Percentiles rank a stretch among this genome's conserved stretches.
Conservation (phyloP, 2,329 filamentous ascomycete species). For the Colletotrichum sp. region DNA sequence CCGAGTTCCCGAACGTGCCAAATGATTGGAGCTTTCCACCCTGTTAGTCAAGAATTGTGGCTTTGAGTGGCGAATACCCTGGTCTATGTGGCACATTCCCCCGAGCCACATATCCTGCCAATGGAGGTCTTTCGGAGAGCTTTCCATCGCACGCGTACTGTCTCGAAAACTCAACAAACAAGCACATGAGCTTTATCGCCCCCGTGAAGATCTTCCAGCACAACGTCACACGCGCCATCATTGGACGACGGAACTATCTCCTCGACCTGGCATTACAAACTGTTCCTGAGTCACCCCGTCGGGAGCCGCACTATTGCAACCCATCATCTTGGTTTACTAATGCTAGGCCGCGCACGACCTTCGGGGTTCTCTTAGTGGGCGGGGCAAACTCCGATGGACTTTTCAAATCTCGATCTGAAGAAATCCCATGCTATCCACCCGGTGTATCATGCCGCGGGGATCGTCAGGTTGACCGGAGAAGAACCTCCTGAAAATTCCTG, state of each 20-base stretch:
- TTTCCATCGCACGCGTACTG: neutral
- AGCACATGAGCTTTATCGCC: neutral
- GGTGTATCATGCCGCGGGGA: neutral
- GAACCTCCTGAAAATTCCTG: neutral
- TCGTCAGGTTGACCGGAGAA: neutral
- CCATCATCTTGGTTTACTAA: neutral
- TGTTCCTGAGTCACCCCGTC: neutral
- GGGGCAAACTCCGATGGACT: constrained; percentile 3
- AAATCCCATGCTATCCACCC: neutral
- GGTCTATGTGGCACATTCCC: neutral
- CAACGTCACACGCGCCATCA: neutral
- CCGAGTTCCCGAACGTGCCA: neutral
- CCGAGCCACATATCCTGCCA: neutral
- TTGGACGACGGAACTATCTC: neutral
- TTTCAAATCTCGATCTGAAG: constrained; percentile 3
- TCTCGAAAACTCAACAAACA: neutral
- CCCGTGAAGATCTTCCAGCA: neutral
- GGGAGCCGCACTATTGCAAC: neutral
- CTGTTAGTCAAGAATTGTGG: neutral
- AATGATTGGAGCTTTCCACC: neutral
- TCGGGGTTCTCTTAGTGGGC: neutral
- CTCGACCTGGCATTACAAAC: neutral
- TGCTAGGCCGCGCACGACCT: neutral
- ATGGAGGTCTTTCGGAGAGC: neutral
- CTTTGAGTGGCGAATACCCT: neutral